Base-by-base conservation (phyloP, 2,329 filamentous ascomycete genomes). In the Clarireedia homoeocarpa region DNA sequence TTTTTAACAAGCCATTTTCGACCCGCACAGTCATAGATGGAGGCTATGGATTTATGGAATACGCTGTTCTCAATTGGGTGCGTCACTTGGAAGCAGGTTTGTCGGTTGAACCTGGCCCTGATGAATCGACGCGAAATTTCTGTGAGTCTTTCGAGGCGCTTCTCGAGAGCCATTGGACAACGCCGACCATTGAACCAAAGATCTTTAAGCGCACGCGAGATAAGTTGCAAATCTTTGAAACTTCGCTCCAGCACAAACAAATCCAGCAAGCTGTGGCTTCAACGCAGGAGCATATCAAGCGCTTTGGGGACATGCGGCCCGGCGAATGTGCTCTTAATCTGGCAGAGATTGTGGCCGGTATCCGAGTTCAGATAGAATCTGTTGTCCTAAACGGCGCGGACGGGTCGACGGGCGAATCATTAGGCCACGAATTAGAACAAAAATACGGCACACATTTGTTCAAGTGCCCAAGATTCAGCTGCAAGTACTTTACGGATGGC, bases 11-110 rank as follows among this genome's bases (percentile, higher is more conserved):
- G 26, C 48, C 6, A 52, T 48, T 46, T 17, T 56, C 14, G 30
- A 12, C 30, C 30, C 51, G 9, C 38, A 26, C 48, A 9, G 68
- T 34, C 30, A 34, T 12, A 34, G 30, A 34, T 34, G 30, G 67
- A 17, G 58, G 60, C 48, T 68, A 64, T 53, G 58, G 61, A 23
- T 69, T 70, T 53, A 56, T 60, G 24, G 67, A 68, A 17, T 70
- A 70, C 48, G 67, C 66, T 2, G 56, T 61, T 30, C 50, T 64
- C 17, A 58, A 67, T 39, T 70, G 68, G 67, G 45, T 61, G 20
- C 20, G 61, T 44, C 68, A 70, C 53, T 48, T 63, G 6, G 58
- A 60, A 24, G 49, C 23, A 20, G 23, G 20, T 6, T 46, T 44
- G 12, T 23, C 27, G 34, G 56, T 24, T 38, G 48, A 17, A 36